These are phyloP conservation scores for Fusarium setosum DNA, from an alignment of 2,329 filamentous ascomycete genomes.

Conservation along the genomic window DNA sequence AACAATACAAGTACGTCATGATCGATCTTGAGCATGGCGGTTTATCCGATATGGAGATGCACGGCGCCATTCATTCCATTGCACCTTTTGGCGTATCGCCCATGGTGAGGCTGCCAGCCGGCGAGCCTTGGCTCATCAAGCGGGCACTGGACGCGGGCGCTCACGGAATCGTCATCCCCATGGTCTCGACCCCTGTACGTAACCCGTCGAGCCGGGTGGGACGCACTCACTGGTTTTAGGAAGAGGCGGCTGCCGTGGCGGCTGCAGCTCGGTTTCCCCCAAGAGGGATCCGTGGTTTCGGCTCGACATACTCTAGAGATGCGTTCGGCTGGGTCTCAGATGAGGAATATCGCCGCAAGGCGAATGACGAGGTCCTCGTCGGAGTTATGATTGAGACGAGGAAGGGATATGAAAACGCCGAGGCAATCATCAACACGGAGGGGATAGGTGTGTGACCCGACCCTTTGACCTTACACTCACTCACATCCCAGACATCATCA, in stretches of 20 bases:
- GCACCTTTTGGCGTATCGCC: neutral
- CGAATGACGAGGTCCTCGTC: neutral
- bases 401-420: neutral
- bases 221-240: slow-evolving; percentile 35
- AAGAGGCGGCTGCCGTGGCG: slow-evolving; percentile 25
- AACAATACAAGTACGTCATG: too few relatives aligned
- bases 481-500: too few relatives aligned
- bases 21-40: neutral
- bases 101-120: neutral
- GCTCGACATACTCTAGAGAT: neutral
- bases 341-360: neutral
- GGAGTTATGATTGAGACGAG: neutral
- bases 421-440: slow-evolving; percentile 41
- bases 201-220: too few relatives aligned
- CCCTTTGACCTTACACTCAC: too few relatives aligned
- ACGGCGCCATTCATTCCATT: neutral
- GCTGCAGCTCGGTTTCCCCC: neutral
- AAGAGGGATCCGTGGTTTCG: neutral
- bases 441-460: too few relatives aligned
- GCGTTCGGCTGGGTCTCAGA: neutral
- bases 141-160: slow-evolving; percentile 45
- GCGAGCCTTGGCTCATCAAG: slow-evolving; percentile 47
- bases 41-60: neutral
- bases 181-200: slow-evolving; percentile 45
- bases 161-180: slow-evolving; percentile 28